Evolutionary conservation across 805 yeast species (phyloP).

Genomic region (Saturnispora galanensis): DNA sequence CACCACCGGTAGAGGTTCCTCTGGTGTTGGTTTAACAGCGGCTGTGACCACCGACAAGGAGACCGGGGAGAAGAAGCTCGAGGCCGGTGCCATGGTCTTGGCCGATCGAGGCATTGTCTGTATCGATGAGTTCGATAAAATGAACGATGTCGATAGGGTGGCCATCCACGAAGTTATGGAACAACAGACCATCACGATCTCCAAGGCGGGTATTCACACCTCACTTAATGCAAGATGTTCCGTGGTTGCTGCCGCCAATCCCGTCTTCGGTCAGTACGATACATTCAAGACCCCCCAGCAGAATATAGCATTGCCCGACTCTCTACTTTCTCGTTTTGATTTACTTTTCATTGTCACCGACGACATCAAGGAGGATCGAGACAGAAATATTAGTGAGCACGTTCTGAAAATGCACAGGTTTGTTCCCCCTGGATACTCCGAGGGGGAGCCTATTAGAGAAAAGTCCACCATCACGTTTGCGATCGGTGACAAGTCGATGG

Average conservation of each 20-base stretch:
- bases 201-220: constrained; percentile 97
- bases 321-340: constrained; percentile 93
- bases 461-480: constrained; percentile 59
- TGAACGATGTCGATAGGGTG: constrained; percentile 93
- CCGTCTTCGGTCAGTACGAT: constrained; percentile 94
- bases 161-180: constrained; percentile 99
- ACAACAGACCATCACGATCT: constrained; percentile 96
- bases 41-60: constrained; percentile 95
- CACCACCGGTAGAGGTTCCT: constrained; percentile 98
- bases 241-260: constrained; percentile 96
- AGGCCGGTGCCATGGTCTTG: constrained; percentile 98
- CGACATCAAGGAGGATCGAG: constrained; percentile 77
- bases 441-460: constrained; percentile 92
- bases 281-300: constrained; percentile 92
- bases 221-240: constrained; percentile 94
- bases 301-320: constrained; percentile 94
- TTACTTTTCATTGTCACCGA: constrained; percentile 91
- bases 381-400: constrained; percentile 85
- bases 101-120: constrained; percentile 97
- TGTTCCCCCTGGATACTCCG: constrained; percentile 76
- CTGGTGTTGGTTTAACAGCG: constrained; percentile 98
- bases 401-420: constrained; percentile 89
- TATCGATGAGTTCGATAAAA: constrained; percentile 97
- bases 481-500: constrained; percentile 57
- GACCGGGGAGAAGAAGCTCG: constrained; percentile 92